These are phyloP conservation scores for Gynostemma pentaphyllum DNA, from an alignment of 306 rosid species.

Conservation along the genomic window DNA sequence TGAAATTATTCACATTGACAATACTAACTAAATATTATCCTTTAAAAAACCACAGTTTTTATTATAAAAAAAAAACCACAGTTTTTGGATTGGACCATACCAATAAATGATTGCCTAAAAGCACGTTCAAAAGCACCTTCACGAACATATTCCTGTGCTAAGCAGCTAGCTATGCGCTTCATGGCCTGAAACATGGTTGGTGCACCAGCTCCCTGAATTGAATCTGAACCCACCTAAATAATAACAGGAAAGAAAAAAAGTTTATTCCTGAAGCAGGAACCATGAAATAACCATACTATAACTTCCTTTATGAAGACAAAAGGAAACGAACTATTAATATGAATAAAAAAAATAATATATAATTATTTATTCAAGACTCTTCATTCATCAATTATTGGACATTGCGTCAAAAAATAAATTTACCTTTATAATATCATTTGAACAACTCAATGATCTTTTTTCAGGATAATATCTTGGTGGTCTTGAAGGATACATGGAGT, in stretches of 20 bases:
- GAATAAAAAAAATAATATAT: neutral
- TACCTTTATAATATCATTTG: neutral
- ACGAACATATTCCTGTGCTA: conserved; percentile 36
- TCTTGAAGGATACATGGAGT: neutral
- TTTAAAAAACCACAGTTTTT: no score
- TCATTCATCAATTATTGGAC: neutral
- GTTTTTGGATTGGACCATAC: conserved; percentile 26
- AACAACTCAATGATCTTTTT: neutral
- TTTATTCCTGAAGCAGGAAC: neutral
- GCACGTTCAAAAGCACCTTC: conserved; percentile 85
- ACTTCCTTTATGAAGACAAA: neutral
- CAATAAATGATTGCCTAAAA: conserved; percentile 83
- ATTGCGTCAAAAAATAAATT: no score
- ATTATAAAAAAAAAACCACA: no score
- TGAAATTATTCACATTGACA: no score
- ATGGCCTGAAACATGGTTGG: conserved; percentile 98
- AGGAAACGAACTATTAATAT: neutral
- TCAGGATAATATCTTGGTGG: neutral
- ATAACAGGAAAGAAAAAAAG: neutral
- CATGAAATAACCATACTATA: neutral
- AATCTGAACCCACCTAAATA: conserved; percentile 91
- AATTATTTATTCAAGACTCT: neutral
- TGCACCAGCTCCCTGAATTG: conserved; percentile 98
- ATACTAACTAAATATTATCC: no score
- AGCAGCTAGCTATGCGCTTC: conserved; percentile 66